phyloP scores from a whole-genome alignment of 2,329 filamentous ascomycete genomes.

The Aspergillus sp. region DNA sequence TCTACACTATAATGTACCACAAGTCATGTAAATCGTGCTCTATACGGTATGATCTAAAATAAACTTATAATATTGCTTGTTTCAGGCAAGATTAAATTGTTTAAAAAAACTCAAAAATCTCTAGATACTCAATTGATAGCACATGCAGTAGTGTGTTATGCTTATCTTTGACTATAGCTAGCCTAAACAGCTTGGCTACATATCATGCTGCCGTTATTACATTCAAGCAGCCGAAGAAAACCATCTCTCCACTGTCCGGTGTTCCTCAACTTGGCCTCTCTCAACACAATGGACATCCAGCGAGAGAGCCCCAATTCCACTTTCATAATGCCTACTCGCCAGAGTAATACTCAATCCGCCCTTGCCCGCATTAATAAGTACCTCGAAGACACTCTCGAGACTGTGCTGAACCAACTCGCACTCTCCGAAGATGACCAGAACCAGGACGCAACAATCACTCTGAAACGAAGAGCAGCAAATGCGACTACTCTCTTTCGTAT shows the following conservation, averaged over 20 bases:
- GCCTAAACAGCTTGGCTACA: no score
- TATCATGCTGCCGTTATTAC: no score
- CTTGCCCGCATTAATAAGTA: conserved; percentile 27
- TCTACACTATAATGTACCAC: no score
- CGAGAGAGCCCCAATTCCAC: neutral
- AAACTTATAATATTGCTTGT: no score
- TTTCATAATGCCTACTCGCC: neutral
- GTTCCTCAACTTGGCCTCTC: neutral
- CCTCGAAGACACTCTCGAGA: conserved; percentile 28
- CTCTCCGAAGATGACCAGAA: conserved; percentile 27
- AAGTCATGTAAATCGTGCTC: no score
- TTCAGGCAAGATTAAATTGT: no score
- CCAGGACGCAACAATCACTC: conserved; percentile 19
- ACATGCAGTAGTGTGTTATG: no score
- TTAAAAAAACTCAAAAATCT: no score
- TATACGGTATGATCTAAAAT: no score
- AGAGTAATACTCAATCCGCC: neutral
- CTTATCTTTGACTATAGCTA: no score
- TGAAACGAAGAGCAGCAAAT: conserved; percentile 27
- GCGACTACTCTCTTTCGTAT: conserved; percentile 26
- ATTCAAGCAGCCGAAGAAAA: neutral
- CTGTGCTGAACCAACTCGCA: conserved; percentile 26
- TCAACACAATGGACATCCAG: neutral
- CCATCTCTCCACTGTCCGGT: neutral
- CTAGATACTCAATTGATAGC: no score